Evolutionary conservation across 2,329 filamentous ascomycete species (phyloP), one percentile per base, ranked within the genome.

Genomic region (Colletotrichum gigasporum): DNA sequence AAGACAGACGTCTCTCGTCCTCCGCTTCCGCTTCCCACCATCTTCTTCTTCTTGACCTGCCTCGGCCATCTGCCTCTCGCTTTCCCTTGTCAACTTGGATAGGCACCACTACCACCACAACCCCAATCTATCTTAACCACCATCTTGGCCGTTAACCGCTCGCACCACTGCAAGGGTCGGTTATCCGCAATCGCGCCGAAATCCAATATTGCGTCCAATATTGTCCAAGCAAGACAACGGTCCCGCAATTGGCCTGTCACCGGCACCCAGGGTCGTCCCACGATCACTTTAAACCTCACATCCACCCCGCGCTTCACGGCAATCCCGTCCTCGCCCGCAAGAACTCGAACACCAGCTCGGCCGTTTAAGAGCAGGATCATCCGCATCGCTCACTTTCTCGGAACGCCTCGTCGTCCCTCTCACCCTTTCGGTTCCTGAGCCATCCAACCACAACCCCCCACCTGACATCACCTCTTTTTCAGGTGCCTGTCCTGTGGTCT

Each of bases 201-300:
- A 48, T 47, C 55, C 61, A 61, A 64, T 64, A 64, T 61, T 64
- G 56, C 56, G 24, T 64, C 61, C 61, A 64, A 64, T 64, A 64
- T 64, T 64, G 56, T 54, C 32, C 61, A 61, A 50, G 56, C 61
- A 64, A 64, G 61, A 64, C 56, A 64, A 34, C 24, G 35, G 56
- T 64, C 61, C 61, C 56, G 56, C 61, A 54, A 64, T 60, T 61
- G 50, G 61, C 61, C 61, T 64, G 61, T 64, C 48, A 61, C 56
- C 56, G 32, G 37, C 39, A 53, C 48, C 52, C 41, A 48, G 48
- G 61, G 61, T 64, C 61, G 56, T 64, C 56, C 48, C 56, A 61
- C 61, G 47, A 64, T 61, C 48, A 61, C 61, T 61, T 54, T 64
- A 54, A 64, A 61, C 56, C 60, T 52, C 54, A 50, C 18, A 34